phyloP scores from a whole-genome alignment of 2,329 filamentous ascomycete genomes.

The Epichloe hybrida region DNA sequence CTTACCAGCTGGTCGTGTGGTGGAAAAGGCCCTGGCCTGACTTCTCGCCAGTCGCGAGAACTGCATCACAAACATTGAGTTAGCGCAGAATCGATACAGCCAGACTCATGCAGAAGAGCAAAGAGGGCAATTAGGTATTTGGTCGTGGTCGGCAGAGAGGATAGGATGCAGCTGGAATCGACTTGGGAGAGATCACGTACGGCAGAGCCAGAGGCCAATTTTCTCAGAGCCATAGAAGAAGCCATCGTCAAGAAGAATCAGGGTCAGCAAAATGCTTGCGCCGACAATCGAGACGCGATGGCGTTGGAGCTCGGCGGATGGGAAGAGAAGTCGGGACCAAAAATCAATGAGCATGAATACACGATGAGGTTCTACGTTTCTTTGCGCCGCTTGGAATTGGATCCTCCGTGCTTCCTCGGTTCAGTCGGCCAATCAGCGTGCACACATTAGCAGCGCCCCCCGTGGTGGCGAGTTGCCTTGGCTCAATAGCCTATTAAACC shows the following conservation, averaged over 20 bases:
- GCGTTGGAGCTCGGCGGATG: background rate
- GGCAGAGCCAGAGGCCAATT: conserved; percentile 40
- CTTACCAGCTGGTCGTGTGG: conserved; percentile 67
- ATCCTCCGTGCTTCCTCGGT: conserved; percentile 19
- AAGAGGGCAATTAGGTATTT: too few relatives aligned
- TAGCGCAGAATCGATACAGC: background rate
- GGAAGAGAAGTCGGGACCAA: background rate
- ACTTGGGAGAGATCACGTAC: conserved; percentile 27
- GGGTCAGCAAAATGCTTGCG: conserved; percentile 20
- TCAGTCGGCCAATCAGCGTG: conserved; percentile 20
- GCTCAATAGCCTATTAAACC: conserved; percentile 5
- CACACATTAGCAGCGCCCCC: conserved; percentile 6
- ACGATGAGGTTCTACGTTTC: conserved; percentile 10
- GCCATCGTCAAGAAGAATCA: conserved; percentile 32
- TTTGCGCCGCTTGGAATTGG: conserved; percentile 10
- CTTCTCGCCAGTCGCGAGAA: conserved; percentile 49
- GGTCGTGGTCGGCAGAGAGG: background rate
- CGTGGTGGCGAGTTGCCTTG: background rate
- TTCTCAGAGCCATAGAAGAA: conserved; percentile 52
- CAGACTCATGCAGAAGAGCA: background rate
- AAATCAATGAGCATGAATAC: conserved; percentile 6
- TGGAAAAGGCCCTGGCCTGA: conserved; percentile 71
- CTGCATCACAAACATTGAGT: conserved; percentile 24
- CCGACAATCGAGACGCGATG: conserved; percentile 7
- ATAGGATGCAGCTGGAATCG: background rate